Conservation (phyloP, 306 rosid genomes). For the Quercus suber region DNA sequence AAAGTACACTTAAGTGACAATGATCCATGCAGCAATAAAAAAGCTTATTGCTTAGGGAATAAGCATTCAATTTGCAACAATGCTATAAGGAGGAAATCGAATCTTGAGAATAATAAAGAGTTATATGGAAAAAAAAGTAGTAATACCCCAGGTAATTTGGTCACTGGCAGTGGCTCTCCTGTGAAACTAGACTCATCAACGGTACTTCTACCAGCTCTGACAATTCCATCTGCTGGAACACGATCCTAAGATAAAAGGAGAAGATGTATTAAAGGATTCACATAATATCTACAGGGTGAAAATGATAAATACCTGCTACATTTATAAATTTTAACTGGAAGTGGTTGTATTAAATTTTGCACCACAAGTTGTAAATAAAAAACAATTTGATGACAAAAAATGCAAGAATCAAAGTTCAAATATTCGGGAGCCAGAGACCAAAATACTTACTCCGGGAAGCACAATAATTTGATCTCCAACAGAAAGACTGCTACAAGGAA, state of each 20-base stretch:
- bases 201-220: slow-evolving; percentile 89
- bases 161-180: slow-evolving; percentile 94
- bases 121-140: slow-evolving; percentile 23
- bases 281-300: background rate
- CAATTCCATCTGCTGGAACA: slow-evolving; percentile 94
- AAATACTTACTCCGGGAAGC: slow-evolving; percentile 81
- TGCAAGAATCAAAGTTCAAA: background rate
- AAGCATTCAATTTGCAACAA: background rate
- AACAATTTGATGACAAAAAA: background rate
- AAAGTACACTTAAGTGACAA: slow-evolving; percentile 20
- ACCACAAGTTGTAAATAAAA: slow-evolving; percentile 7
- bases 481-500: slow-evolving; percentile 81
- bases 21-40: background rate
- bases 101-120: background rate
- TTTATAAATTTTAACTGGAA: slow-evolving; percentile 3
- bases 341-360: slow-evolving; percentile 18
- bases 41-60: background rate
- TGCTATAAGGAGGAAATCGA: background rate
- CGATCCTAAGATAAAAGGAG: slow-evolving; percentile 59
- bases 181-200: slow-evolving; percentile 94
- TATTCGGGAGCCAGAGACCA: slow-evolving; percentile 15
- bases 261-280: slow-evolving; percentile 14
- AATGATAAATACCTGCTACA: slow-evolving; percentile 8
- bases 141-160: slow-evolving; percentile 91
- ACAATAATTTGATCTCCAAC: slow-evolving; percentile 83